phyloP scores from a whole-genome alignment of 2,329 filamentous ascomycete species.

The Ophiostoma novo-ulmi region DNA sequence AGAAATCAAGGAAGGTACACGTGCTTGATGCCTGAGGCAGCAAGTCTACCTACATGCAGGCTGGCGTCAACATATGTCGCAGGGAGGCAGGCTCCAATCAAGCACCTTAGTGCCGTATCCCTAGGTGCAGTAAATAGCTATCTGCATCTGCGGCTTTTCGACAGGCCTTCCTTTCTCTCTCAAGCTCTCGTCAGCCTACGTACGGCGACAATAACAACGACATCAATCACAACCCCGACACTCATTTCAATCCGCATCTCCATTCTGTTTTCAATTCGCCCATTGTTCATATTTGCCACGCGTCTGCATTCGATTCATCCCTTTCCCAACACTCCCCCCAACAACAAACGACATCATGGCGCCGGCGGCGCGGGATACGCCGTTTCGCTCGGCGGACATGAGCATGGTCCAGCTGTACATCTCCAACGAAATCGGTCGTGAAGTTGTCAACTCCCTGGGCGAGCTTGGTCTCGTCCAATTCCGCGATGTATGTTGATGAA shows the following conservation, averaged over 20 bases:
- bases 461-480: conserved; percentile 97
- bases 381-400: conserved; percentile 99
- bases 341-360: conserved; percentile 48
- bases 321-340: background rate
- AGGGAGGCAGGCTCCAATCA: conserved; percentile 25
- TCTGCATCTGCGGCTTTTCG: conserved; percentile 22
- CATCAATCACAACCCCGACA: conserved; percentile 7
- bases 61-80: conserved; percentile 27
- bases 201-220: conserved; percentile 18
- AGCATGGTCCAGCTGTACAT: conserved; percentile 99
- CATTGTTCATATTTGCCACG: background rate
- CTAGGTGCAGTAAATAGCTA: conserved; percentile 20
- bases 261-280: background rate
- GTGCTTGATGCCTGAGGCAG: conserved; percentile 26
- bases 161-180: conserved; percentile 5
- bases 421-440: conserved; percentile 95
- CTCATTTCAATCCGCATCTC: conserved; percentile 15
- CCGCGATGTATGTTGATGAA: conserved; percentile 67
- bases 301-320: background rate
- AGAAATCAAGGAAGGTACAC: background rate
- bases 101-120: conserved; percentile 9
- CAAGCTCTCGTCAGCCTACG: conserved; percentile 23
- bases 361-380: conserved; percentile 70
- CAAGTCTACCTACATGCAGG: background rate
- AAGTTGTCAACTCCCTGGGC: conserved; percentile 92